Evolutionary conservation across 176 grass and related monocot genomes (phyloP), one percentile per base, ranked within the genome.

Genomic region (Thalia dealbata): DNA sequence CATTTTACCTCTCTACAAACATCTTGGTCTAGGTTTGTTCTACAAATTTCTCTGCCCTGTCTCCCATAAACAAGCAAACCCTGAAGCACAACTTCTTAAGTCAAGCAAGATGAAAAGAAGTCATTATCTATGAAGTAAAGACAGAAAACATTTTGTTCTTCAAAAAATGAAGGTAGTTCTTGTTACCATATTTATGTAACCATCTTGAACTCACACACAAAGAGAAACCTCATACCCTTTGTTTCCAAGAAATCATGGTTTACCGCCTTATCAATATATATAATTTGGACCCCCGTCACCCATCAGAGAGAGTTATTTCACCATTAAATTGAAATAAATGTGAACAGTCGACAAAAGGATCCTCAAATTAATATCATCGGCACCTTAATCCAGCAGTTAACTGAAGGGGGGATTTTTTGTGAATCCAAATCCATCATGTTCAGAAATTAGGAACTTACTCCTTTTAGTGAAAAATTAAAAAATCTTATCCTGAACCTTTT

Each of bases 1-100:
- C 3, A 76, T 79, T 1, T 38, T 86, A 97, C 95, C 83, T 97
- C 90, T 76, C 87, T 86, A 59, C 95, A 97, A 78, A 97, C 78
- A 74, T 79, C 90, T 85, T 90, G 82, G 74, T 97, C 85, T 61
- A 97, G 87, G 76, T 84, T 93, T 74, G 62, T 79, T 88, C 78
- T 97, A 75, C 81, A 93, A 88, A 97, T 81, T 70, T 88, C 81
- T 81, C 76, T 88, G 21, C 95, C 95, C 86, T 84, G 76, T 73
- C 78, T 83, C 75, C 95, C 95, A 75, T 97, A 97, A 80, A 97
- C 90, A 65, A 91, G 55, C 74, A 97, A 73, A 12, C 95, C 95
- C 95, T 97, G 73, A 72, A 97, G 72, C 35, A 41, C 22, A 52
- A 84, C 78, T 22, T 26, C 55, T 25, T 43, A 60, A 22, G 81